Evolutionary conservation across 1,284 basidiomycete genomes (phyloP), one percentile per base, ranked within the genome.

Genomic region (Rhodotorula sp.): DNA sequence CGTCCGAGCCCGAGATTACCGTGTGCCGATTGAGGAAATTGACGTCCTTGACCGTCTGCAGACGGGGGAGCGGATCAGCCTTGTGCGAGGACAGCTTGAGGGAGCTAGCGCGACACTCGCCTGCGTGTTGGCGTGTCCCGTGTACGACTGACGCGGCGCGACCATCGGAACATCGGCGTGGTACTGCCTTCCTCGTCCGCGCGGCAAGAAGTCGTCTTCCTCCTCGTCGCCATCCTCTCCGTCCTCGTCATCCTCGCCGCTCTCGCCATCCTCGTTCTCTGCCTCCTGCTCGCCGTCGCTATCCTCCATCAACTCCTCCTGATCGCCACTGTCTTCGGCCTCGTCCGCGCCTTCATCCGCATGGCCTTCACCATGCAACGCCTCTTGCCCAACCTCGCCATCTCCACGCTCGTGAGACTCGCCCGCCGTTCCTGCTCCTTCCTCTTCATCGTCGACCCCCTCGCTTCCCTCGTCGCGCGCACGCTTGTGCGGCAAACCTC

Each of bases 31-130:
- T 81, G 78, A 92, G n/a, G 52, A 59, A 62, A 78, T 87, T 79
- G 74, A 90, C 92, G 79, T 96, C 94, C 81, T 96, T 97, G 65
- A 94, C 87, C 0, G 94, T 97, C 74, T 89, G 87, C 44, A 30
- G 11, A 2, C 17, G 22, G 9, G 22, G 48, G 20, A 47, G 20
- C 4, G 34, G 29, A 13, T 27, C 49, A 51, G 22, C 2, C 17
- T 20, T 15, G 4, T 8, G 44, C 11, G 15, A 24, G 19, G 5
- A 29, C 7, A 7, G 9, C 11, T 22, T 2, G 11, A 24, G n/a
- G n/a, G 46, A 36, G 55, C 9, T 2, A 1, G 34, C 39, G 2
- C 2, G 22, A 20, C 24, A 20, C 48, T 29, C 39, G 60, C 64
- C 52, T 66, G 60, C 6, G 89, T 82, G 79, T 96, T 97, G 71